Evolutionary conservation across 139 green algal species (phyloP).

Genomic region (Ettlia oleoabundans): DNA sequence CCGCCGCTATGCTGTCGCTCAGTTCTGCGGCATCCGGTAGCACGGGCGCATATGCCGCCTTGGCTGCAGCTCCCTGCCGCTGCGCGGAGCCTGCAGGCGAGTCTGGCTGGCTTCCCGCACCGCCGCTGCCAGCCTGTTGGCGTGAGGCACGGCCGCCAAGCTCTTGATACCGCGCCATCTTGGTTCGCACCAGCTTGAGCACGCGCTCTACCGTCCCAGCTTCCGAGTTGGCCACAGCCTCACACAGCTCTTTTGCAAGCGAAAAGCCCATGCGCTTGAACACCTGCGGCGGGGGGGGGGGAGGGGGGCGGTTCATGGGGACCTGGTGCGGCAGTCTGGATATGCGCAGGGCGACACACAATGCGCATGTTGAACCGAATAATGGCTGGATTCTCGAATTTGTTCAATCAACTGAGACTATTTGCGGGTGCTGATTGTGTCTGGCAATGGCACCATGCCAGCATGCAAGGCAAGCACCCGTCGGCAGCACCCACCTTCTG

Average conservation of each 20-base stretch:
- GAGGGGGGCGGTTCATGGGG: no score
- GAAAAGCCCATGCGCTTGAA: constrained; percentile 82
- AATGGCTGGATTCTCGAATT: no score
- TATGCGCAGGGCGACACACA: no score
- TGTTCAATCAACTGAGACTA: no score
- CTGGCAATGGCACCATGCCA: not conserved
- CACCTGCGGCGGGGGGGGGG: constrained; percentile 37
- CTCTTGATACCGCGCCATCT: constrained; percentile 57
- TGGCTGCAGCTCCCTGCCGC: not conserved
- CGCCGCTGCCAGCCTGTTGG: constrained; percentile 15
- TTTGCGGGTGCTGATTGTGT: no score
- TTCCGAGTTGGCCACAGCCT: constrained; percentile 69
- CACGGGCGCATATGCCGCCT: not conserved
- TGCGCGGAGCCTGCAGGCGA: not conserved
- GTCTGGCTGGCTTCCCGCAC: not conserved
- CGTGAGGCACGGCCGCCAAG: not conserved
- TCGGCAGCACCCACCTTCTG: constrained; percentile 63
- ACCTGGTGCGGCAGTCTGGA: not conserved
- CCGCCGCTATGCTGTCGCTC: constrained; percentile 11
- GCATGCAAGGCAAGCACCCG: no score
- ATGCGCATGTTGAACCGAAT: no score
- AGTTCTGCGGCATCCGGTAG: not conserved
- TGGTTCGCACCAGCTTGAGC: constrained; percentile 81
- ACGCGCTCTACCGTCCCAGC: constrained; percentile 79
- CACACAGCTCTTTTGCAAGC: constrained; percentile 63